Evolutionary conservation across 345 rosid species (phyloP), one percentile per base, ranked within the genome.

Genomic region (Acer campestre): DNA sequence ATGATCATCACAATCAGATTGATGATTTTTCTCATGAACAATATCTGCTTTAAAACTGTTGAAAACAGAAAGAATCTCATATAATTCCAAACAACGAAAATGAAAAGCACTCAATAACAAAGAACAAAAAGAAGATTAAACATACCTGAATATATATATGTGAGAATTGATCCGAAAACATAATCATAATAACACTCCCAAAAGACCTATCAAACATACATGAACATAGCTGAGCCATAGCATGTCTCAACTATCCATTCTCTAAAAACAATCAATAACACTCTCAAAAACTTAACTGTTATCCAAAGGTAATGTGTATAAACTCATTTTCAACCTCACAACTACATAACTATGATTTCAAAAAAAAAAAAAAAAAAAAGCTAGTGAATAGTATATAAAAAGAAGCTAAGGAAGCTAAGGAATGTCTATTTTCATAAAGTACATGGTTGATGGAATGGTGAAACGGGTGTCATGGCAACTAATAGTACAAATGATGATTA

Each of bases 61-160:
- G 22, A 23, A 61, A 56, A 73, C 17, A 18, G 51, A 53, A 10
- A 17, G 16, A 71, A 42, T 44, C 69, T 58, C 78, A 61, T 74
- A 17, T 51, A 82, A 55, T 14, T 4, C 58, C n/a, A 55, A 79
- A 40, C 23, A 7, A 22, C 18, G 6, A 6, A 38, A 20, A n/a
- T 18, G 6, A 4, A n/a, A 49, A 46, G 23, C 40, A 23, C 23
- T 14, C 61, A 10, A 58, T 3, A n/a, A 20, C 7, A 27, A 27
- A 27, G 29, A 27, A 27, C 29, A 27, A 27, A 12, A 81, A 23
- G 1, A 5, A 61, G 42, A 69, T 62, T 67, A 27, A 27, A 27
- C 66, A 58, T 82, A 91, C 98, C 93, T 82, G 25, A n/a, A 84
- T 81, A 81, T 55, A 89, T 3, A 51, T 31, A 74, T 22, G 79